These are phyloP conservation scores for Bacidia gigantensis DNA, from an alignment of 495 filamentous ascomycete genomes.

Conservation along the genomic window DNA sequence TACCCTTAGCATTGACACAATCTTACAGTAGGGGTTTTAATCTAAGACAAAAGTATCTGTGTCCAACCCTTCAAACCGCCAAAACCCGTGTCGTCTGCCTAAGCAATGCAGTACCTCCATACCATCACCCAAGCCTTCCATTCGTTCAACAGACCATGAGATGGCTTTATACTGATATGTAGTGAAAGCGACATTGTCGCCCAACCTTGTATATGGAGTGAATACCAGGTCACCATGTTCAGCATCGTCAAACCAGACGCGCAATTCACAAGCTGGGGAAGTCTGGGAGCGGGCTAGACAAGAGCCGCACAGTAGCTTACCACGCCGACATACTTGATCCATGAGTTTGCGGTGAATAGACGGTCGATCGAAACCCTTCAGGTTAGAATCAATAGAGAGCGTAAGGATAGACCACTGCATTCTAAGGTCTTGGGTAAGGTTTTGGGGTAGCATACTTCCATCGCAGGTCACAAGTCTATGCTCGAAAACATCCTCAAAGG, in stretches of 20 bases:
- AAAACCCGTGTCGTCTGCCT: conserved; percentile 2
- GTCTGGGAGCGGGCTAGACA: neutral
- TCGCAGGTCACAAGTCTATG: neutral
- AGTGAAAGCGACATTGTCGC: neutral
- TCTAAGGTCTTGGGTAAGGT: neutral
- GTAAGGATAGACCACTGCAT: neutral
- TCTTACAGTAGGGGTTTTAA: neutral
- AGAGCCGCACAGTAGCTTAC: neutral
- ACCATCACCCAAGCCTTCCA: neutral
- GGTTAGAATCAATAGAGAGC: neutral
- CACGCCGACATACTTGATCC: neutral
- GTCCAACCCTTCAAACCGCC: conserved; percentile 1
- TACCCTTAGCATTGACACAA: neutral
- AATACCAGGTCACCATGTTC: neutral
- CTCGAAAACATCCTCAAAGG: neutral
- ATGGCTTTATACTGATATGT: neutral
- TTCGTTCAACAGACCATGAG: conserved; percentile 2
- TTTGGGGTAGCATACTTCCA: neutral
- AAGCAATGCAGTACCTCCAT: conserved; percentile 6
- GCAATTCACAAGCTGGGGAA: neutral
- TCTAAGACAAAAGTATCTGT: conserved; percentile 3
- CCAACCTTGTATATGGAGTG: conserved; percentile 3
- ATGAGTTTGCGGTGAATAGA: neutral
- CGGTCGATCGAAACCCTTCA: neutral
- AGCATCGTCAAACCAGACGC: conserved; percentile 4